A percentile compares a stretch with the other conserved stretches of the same genome.
Evolutionary conservation across 2,329 filamentous ascomycete species (phyloP).

Genomic region (Cyphellophora europaea): DNA sequence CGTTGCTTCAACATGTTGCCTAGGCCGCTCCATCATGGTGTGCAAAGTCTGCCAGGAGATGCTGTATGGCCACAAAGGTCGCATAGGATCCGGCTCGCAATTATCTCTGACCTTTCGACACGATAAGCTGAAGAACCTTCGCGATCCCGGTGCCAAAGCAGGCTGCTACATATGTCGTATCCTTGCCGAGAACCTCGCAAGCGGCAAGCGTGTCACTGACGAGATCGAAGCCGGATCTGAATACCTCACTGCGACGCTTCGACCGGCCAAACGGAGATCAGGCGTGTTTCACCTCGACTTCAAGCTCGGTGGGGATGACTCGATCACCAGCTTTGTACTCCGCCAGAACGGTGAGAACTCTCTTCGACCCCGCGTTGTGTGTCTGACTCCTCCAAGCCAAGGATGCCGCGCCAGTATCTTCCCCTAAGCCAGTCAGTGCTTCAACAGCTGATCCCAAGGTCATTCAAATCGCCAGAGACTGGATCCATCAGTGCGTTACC

Average conservation of each 20-base stretch:
- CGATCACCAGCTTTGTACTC: constrained; percentile 5
- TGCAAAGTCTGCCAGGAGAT: constrained; percentile 7
- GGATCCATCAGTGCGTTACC: constrained; percentile 4
- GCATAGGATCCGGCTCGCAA: constrained; percentile 1
- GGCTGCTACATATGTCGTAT: constrained; percentile 5
- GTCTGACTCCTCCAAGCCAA: too few relatives aligned
- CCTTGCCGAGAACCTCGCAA: constrained; percentile 1
- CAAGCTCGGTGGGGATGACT: constrained; percentile 1
- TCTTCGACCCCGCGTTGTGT: not conserved
- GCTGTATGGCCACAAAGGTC: constrained; percentile 4
- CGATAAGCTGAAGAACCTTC: constrained; percentile 2
- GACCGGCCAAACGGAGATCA: not conserved
- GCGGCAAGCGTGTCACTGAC: not conserved
- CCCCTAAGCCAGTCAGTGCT: constrained; percentile 2
- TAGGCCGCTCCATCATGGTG: too few relatives aligned
- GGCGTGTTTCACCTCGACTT: constrained; percentile 6
- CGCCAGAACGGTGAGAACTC: constrained; percentile 3
- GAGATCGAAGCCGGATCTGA: not conserved
- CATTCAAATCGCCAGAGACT: constrained; percentile 4
- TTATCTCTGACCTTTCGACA: constrained; percentile 4
- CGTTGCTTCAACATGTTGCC: too few relatives aligned
- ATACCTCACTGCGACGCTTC: not conserved
- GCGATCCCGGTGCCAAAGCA: not conserved
- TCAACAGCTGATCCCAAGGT: constrained; percentile 4
- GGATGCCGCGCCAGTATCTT: not conserved